phyloP scores from a whole-genome alignment of 1,284 basidiomycete genomes.

The Heterobasidion parviporum region DNA sequence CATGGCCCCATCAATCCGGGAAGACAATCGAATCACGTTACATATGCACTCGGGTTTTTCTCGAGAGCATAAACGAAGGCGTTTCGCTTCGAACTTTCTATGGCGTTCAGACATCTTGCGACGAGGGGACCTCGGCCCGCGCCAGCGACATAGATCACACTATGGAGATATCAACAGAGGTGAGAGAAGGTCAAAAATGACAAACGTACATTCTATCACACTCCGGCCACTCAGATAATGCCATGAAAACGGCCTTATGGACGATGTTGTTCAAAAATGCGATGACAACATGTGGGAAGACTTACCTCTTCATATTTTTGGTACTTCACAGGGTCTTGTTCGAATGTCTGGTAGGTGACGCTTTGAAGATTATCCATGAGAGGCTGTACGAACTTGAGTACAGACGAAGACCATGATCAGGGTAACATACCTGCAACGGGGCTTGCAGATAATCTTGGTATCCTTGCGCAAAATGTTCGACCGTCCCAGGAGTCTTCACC shows the following conservation, averaged over 20 bases:
- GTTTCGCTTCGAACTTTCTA: constrained; percentile 59
- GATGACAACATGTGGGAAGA: not conserved
- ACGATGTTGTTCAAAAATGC: not conserved
- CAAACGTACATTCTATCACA: constrained; percentile 49
- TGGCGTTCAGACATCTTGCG: constrained; percentile 75
- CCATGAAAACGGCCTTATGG: constrained; percentile 68
- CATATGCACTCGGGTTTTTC: constrained; percentile 92
- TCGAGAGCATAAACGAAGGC: constrained; percentile 85
- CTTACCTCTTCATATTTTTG: constrained; percentile 85
- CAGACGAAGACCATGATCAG: not conserved
- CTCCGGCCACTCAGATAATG: constrained; percentile 65
- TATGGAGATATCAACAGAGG: constrained; percentile 21
- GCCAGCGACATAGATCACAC: constrained; percentile 85
- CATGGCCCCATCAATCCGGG: not conserved
- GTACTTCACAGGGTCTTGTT: constrained; percentile 97
- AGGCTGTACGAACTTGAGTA: constrained; percentile 44
- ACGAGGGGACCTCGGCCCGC: constrained; percentile 95
- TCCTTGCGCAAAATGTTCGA: constrained; percentile 85
- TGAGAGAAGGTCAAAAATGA: not conserved
- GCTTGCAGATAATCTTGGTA: constrained; percentile 96
- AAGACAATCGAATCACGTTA: constrained; percentile 49
- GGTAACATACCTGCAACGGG: constrained; percentile 67
- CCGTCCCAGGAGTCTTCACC: constrained; percentile 53
- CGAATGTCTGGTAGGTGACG: constrained; percentile 95
- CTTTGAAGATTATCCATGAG: constrained; percentile 96